Evolutionary conservation across 148 eudicot genomes (phyloP), one percentile per base, ranked within the genome.

Genomic region (Vaccinium vitisidaea): DNA sequence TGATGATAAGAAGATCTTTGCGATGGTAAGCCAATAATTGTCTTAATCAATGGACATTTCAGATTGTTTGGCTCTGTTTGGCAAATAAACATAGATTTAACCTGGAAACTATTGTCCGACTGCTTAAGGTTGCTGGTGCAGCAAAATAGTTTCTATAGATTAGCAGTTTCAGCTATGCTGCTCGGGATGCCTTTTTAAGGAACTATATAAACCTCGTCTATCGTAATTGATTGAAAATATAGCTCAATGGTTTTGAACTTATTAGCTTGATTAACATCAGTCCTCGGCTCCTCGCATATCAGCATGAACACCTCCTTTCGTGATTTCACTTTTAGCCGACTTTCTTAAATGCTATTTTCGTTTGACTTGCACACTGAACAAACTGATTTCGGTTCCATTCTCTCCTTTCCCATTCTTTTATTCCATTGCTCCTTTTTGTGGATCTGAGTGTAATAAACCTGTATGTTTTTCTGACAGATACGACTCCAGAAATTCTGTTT

Each of bases 401-500:
- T 27, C 39, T 39, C 32, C 32, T 69, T 69, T 69, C 32, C 39
- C 7, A 4, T 69, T 25, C 16, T 69, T 69, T 63, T 8, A 7
- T 65, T 27, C 79, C 59, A 6, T 36, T 80, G 43, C 59, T 74
- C 18, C 19, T 59, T 76, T 58, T n/a, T 56, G 25, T 71, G 67
- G 75, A 54, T 55, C 10, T 52, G 81, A 10, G 21, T 25, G 80
- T 48, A 59, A 36, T 61, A 63, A 52, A 83, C 27, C 43, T 74
- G 43, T n/a, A 55, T 79, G 80, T 53, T 65, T 36, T 85, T 83
- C 77, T 87, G 21, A 83, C 92, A 97, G 99, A 88, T 97, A 91
- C 84, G 96, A 97, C 89, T 84, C 98, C 70, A 94, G 99, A 88
- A 95, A 93, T 86, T 97, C 98, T 63, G 58, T 93, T 36, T 85